Conservation (phyloP, 139 green algal species). For the Eudorina sp. region DNA sequence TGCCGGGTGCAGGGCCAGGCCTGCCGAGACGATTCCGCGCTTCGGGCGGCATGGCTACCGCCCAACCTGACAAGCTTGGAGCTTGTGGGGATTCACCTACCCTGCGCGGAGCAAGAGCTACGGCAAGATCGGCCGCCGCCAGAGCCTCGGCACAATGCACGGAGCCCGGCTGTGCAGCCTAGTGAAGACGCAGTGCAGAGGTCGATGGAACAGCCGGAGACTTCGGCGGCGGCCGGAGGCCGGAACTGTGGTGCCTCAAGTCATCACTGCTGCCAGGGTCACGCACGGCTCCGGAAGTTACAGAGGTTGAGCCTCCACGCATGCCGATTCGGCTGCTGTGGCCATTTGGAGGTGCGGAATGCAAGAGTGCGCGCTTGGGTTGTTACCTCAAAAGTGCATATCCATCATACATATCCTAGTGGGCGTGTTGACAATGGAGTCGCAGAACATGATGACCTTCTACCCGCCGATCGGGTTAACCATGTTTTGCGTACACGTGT, state of each 20-base stretch:
- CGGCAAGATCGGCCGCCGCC: no score
- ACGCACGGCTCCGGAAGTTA: neutral
- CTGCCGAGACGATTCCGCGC: neutral
- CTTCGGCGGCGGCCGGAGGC: neutral
- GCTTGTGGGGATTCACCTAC: constrained; percentile 1
- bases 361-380: neutral
- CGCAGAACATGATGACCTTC: no score
- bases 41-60: constrained; percentile 15
- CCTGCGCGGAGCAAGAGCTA: neutral
- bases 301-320: constrained; percentile 3
- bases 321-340: constrained; percentile 22
- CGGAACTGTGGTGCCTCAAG: no score
- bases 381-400: neutral
- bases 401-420: no score
- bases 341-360: neutral
- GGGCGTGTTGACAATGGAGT: no score
- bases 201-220: no score
- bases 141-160: no score
- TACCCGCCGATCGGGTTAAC: neutral
- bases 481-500: neutral
- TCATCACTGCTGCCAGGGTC: no score
- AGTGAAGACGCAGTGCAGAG: no score
- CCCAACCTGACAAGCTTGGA: constrained; percentile 7
- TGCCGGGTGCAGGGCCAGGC: constrained; percentile 15
- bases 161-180: no score